Base-by-base conservation (phyloP, 2,329 filamentous ascomycete genomes). In the Fusarium mexicanum region DNA sequence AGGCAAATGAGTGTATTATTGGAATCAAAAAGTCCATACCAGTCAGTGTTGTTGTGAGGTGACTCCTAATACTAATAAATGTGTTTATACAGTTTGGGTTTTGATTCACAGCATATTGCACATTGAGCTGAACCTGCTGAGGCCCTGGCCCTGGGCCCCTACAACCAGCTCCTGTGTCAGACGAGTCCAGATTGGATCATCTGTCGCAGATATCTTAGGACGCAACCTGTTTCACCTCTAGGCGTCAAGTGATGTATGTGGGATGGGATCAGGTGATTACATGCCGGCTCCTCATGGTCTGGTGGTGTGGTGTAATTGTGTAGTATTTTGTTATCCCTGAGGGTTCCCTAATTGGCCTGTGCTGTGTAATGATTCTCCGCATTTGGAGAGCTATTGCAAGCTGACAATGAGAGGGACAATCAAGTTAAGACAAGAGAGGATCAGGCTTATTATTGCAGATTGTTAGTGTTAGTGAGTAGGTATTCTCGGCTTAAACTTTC, bases 221-320 rank as follows among this genome's bases (percentile, higher is more conserved):
- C 59, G 64, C 72, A 74, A 46, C 65, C 61, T 73, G 72, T 74
- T 74, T 74, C 72, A 75, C 69, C 31, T 69, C 58, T 41, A 40
- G 55, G 48, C 64, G 59, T 74, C 72, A 74, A 74, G 72, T 74
- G 72, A 74, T 75, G 61, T 59, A 43, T 12, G 44, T 17, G 47
- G 55, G 55, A 60, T 72, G 61, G 48, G 58, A 75, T 74, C 72
- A 74, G 72, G 72, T 74, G 72, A 74, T 74, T 61, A 57, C 46
- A 65, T 68, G 29, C 64, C 26, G 24, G 58, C 59, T 64, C 40
- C 51, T 55, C 51, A 55, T 61, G 44, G 55, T 55, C 41, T 61
- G 44, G 59, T 63, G 67, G 54, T 60, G 71, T 67, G 59, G 57
- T 60, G 59, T 35, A 37, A 41, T 53, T 59, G 58, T 73, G 59